Percentiles rank a stretch among this genome's conserved stretches.
phyloP scores from a whole-genome alignment of 2,329 filamentous ascomycete genomes.

The Teratosphaeria epicoccoides region DNA sequence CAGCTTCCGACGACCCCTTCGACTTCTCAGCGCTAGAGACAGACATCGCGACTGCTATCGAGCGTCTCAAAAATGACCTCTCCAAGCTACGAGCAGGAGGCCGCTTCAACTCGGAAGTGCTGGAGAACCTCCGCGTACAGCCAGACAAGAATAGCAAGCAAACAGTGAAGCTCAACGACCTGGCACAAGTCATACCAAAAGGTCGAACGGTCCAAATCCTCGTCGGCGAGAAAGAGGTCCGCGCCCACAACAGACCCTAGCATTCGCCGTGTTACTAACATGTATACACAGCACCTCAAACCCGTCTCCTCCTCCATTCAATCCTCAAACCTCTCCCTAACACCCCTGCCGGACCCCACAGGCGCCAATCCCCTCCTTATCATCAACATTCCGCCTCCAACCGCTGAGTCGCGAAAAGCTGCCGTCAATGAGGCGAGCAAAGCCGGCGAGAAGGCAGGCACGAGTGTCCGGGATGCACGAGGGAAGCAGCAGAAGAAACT shows the following conservation, averaged over 20 bases:
- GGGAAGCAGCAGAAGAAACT: conserved; percentile 40
- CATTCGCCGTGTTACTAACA: neutral
- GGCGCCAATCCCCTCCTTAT: conserved; percentile 40
- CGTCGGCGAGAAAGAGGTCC: conserved; percentile 53
- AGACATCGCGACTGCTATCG: conserved; percentile 45
- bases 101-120: conserved; percentile 49
- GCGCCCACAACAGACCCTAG: neutral
- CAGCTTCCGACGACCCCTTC: conserved; percentile 42
- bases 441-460: conserved; percentile 33
- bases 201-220: conserved; percentile 52
- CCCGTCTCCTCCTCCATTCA: conserved; percentile 44
- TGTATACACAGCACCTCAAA: conserved; percentile 40
- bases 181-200: conserved; percentile 58
- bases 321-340: conserved; percentile 39
- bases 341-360: conserved; percentile 40
- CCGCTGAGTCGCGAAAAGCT: conserved; percentile 39
- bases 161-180: conserved; percentile 46
- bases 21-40: conserved; percentile 50
- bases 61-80: conserved; percentile 50
- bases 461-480: conserved; percentile 33
- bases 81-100: conserved; percentile 53
- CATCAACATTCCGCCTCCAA: conserved; percentile 47
- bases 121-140: conserved; percentile 52
- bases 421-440: conserved; percentile 26
- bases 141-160: conserved; percentile 42